Percentiles rank a stretch among this genome's conserved stretches.
Conservation (phyloP, 2,329 filamentous ascomycete genomes). For the Alternaria rosae region DNA sequence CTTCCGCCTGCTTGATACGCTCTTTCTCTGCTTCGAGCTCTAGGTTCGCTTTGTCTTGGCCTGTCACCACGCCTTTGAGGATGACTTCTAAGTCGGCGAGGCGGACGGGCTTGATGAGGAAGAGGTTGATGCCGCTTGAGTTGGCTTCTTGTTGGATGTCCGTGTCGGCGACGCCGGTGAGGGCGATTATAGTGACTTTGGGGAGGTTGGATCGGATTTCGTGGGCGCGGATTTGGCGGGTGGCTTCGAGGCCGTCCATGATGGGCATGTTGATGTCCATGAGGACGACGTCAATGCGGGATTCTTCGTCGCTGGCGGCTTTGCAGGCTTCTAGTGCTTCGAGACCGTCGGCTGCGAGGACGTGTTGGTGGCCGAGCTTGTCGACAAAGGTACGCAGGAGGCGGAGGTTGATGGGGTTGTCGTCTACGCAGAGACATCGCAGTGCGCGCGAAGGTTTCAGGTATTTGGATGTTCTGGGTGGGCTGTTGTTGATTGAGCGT, state of each 20-base stretch:
- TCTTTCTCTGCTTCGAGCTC: conserved; percentile 23
- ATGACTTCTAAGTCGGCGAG: conserved; percentile 55
- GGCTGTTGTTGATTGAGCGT: conserved; percentile 24
- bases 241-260: conserved; percentile 52
- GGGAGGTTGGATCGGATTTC: conserved; percentile 54
- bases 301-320: conserved; percentile 16
- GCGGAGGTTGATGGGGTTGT: conserved; percentile 51
- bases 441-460: conserved; percentile 27
- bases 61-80: conserved; percentile 44
- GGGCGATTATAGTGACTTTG: conserved; percentile 59
- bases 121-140: conserved; percentile 62
- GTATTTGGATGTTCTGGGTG: conserved; percentile 28
- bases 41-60: conserved; percentile 34
- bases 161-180: conserved; percentile 61
- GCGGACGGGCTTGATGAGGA: conserved; percentile 62
- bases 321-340: conserved; percentile 46
- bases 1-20: conserved; percentile 2
- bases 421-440: conserved; percentile 49
- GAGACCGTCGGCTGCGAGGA: conserved; percentile 47
- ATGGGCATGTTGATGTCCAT: conserved; percentile 51
- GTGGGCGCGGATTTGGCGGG: conserved; percentile 52
- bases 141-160: conserved; percentile 60
- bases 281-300: conserved; percentile 40
- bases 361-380: conserved; percentile 44
- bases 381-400: conserved; percentile 47